Evolutionary conservation across 225 moss, liverwort and hornwort genomes (phyloP), one percentile per base, ranked within the genome.

Genomic region (Antitrichia curtipendula): DNA sequence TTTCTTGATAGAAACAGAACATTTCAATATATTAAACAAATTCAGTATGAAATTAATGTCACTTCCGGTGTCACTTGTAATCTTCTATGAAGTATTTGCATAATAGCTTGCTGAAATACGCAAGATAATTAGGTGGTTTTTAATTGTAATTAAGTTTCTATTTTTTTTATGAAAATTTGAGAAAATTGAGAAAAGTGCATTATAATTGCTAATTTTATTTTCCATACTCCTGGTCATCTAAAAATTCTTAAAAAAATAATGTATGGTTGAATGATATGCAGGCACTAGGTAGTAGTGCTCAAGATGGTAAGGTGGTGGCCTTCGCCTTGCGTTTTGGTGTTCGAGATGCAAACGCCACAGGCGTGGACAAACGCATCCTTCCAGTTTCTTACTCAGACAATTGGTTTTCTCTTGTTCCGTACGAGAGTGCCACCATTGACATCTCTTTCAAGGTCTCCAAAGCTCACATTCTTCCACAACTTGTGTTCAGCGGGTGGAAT

Each of bases 401-500:
- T 14, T 98, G 92, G 91, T 95, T 98, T 60, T 98, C 97, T 19
- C 86, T 97, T 3, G 89, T 96, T 28, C 98, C 97, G 0, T 88
- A 92, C 1, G 98, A 98, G 82, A 50, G 84, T 3, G 41, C 81
- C 16, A 81, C 50, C 34, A 86, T 97, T 13, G 50, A 95, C 52
- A 94, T 98, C 31, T 93, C 91, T 8, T 98, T 98, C 63, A 88
- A 91, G 62, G 34, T 91, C 43, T 80, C 74, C 0, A 27, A 76
- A 25, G 87, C 69, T 24, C 38, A 29, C 17, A 47, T 91, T 25
- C 34, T 15, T 10, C 97, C 98, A 17, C 82, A 90, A 32, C 92
- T 98, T 12, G 45, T 92, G 14, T 83, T 98, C 2, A 83, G 89
- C 19, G 98, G 98, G 8, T 98, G 98, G 98, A 98, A 98, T 65